phyloP scores from a whole-genome alignment of 805 yeast genomes.

The Candida manassasensis region DNA sequence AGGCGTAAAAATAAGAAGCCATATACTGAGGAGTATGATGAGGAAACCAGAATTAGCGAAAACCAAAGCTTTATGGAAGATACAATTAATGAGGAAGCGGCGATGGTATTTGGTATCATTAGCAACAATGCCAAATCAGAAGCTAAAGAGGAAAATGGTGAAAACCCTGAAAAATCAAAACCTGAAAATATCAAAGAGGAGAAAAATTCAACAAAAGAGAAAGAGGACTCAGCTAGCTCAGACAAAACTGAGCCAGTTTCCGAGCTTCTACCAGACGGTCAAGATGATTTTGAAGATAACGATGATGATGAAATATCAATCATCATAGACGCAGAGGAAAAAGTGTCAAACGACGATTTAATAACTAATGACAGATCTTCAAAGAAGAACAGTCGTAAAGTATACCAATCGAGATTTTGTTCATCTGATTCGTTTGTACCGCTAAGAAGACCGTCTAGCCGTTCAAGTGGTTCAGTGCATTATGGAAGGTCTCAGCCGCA shows the following conservation, averaged over 20 bases:
- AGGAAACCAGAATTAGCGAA: slow-evolving; percentile 9
- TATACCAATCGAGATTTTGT: slow-evolving; percentile 13
- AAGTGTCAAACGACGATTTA: background rate
- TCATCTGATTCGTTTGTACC: slow-evolving; percentile 21
- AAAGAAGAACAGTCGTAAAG: slow-evolving; percentile 4
- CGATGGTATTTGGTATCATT: slow-evolving; percentile 42
- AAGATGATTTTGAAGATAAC: slow-evolving; percentile 14
- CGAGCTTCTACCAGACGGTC: background rate
- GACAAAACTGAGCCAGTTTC: background rate
- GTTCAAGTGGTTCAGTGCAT: slow-evolving; percentile 17
- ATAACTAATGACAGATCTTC: slow-evolving; percentile 1
- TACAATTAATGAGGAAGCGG: slow-evolving; percentile 37
- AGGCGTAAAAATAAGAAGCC: background rate
- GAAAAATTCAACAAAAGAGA: slow-evolving; percentile 3
- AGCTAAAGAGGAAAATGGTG: slow-evolving; percentile 4
- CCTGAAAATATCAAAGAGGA: slow-evolving; percentile 7
- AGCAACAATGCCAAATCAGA: slow-evolving; percentile 15
- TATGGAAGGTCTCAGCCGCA: slow-evolving; percentile 4
- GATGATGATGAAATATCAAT: slow-evolving; percentile 37
- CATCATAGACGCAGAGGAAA: slow-evolving; percentile 32
- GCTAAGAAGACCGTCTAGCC: slow-evolving; percentile 13
- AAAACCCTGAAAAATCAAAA: slow-evolving; percentile 2
- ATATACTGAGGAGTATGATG: slow-evolving; percentile 7
- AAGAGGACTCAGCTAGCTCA: background rate
- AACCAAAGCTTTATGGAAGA: slow-evolving; percentile 10